A percentile compares a stretch with the other conserved stretches of the same genome.
Conservation (phyloP, 2,329 filamentous ascomycete genomes). For the Xylariaceae sp. region DNA sequence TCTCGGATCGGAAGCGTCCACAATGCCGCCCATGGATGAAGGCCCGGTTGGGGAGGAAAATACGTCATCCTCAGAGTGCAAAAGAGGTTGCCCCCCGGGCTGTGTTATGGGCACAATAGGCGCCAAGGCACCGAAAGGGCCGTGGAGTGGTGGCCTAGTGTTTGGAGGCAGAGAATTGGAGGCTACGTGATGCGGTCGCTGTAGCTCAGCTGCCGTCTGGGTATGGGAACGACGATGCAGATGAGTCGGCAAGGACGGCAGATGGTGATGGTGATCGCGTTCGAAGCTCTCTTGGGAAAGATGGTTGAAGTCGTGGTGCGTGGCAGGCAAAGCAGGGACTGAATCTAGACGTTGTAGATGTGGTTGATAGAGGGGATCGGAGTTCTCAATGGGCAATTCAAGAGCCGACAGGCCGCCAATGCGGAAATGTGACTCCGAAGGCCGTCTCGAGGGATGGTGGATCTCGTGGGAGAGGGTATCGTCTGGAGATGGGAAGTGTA, state of each 20-base stretch:
- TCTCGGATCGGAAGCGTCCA: slow-evolving; percentile 39
- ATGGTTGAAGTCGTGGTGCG: slow-evolving; percentile 27
- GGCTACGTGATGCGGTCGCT: slow-evolving; percentile 23
- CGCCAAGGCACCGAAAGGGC: slow-evolving; percentile 48
- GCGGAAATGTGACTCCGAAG: slow-evolving; percentile 21
- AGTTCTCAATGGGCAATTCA: slow-evolving; percentile 41
- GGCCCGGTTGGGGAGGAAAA: slow-evolving; percentile 24
- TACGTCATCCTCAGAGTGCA: slow-evolving; percentile 38
- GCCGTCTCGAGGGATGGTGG: slow-evolving; percentile 20
- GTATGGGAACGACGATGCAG: slow-evolving; percentile 23
- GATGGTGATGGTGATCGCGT: slow-evolving; percentile 30
- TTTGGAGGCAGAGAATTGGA: slow-evolving; percentile 35
- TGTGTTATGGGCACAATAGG: slow-evolving; percentile 18
- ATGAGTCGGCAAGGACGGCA: slow-evolving; percentile 19
- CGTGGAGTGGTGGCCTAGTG: slow-evolving; percentile 30
- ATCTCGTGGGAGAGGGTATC: slow-evolving; percentile 22
- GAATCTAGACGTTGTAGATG: slow-evolving; percentile 35
- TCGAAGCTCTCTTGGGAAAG: slow-evolving; percentile 33
- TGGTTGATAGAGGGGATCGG: slow-evolving; percentile 35
- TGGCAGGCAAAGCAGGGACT: slow-evolving; percentile 32
- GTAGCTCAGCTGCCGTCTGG: slow-evolving; percentile 17
- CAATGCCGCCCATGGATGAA: slow-evolving; percentile 18
- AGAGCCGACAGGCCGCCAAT: slow-evolving; percentile 33
- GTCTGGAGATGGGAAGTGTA: slow-evolving; percentile 21
- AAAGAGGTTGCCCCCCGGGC: slow-evolving; percentile 16